Conservation (phyloP, 208 protist species). For the Herpetomonas tarakana region DNA sequence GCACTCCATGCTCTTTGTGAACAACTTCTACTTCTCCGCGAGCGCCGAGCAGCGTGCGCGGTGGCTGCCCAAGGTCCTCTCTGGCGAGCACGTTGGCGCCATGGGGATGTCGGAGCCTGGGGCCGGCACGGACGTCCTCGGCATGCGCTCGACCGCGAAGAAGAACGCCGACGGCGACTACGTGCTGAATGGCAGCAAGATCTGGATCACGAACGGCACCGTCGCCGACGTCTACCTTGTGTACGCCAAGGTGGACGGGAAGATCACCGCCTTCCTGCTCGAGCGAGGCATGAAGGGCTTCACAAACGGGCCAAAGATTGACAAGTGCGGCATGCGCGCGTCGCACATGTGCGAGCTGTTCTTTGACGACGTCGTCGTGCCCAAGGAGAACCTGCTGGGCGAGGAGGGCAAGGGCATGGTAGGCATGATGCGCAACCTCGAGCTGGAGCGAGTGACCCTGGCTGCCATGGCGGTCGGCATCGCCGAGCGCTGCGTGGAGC, state of each 20-base stretch:
- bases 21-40: constrained; percentile 81
- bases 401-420: constrained; percentile 60
- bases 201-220: constrained; percentile 98
- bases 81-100: constrained; percentile 95
- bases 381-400: constrained; percentile 62
- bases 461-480: constrained; percentile 85
- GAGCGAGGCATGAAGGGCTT: constrained; percentile 62
- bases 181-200: constrained; percentile 96
- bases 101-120: constrained; percentile 95
- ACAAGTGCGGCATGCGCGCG: constrained; percentile 81
- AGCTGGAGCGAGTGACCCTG: constrained; percentile 74
- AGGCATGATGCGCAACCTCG: constrained; percentile 83
- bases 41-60: constrained; percentile 90
- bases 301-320: constrained; percentile 61
- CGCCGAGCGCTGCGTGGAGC: constrained; percentile 66
- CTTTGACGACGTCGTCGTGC: constrained; percentile 68
- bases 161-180: constrained; percentile 69
- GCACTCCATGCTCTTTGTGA: constrained; percentile 79
- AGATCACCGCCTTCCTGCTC: constrained; percentile 67
- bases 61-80: constrained; percentile 88
- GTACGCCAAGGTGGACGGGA: constrained; percentile 94
- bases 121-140: constrained; percentile 94
- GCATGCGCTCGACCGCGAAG: constrained; percentile 91
- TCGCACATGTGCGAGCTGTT: constrained; percentile 79
- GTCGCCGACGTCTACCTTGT: constrained; percentile 95